Base-by-base conservation (phyloP, 1,284 basidiomycete species). In the Rhodotorula glutinis region DNA sequence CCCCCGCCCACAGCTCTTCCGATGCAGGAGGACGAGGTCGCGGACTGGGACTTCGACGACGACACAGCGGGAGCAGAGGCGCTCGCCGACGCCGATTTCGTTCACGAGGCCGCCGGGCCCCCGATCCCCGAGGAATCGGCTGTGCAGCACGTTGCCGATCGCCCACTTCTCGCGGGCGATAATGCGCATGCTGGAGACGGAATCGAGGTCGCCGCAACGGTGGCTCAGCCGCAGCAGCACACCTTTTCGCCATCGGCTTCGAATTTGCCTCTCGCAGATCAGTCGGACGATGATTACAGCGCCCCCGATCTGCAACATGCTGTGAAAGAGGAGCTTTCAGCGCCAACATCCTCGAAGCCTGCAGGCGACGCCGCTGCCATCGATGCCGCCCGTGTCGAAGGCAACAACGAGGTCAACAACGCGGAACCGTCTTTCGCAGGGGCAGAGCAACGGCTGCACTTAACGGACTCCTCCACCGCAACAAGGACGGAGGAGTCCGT, bases 41-140 rank as follows among this genome's bases (percentile, higher is more conserved):
- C 33, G 11, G 55, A 23, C n/a, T 57, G 55, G 55, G 55, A 41
- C 57, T 59, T 49, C 27, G n/a, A 53, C 29, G 38, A 51, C 38
- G 17, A 53, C 21, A 43, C 16, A 9, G 61, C 38, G 27, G 53
- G 54, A 54, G 46, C 49, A 30, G n/a, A 44, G 23, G 43, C 54
- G 30, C 54, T 43, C 7, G 33, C 40, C 4, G 44, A 33, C 19
- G 14, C 44, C 10, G n/a, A 21, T 10, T 4, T 52, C 21, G 59
- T 43, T 2, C n/a, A 10, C 17, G 43, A 44, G n/a, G n/a, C 27
- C n/a, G 41, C 40, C 3, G 41, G 29, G 0, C 9, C 11, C 3
- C 47, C 40, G 4, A 25, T 27, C 19, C 19, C 25, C 5, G 49
- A 30, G 27, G 61, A 57, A 16, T 44, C 54, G 27, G n/a, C 47